phyloP scores from a whole-genome alignment of 208 protist species.

The Wallacemonas sp. region DNA sequence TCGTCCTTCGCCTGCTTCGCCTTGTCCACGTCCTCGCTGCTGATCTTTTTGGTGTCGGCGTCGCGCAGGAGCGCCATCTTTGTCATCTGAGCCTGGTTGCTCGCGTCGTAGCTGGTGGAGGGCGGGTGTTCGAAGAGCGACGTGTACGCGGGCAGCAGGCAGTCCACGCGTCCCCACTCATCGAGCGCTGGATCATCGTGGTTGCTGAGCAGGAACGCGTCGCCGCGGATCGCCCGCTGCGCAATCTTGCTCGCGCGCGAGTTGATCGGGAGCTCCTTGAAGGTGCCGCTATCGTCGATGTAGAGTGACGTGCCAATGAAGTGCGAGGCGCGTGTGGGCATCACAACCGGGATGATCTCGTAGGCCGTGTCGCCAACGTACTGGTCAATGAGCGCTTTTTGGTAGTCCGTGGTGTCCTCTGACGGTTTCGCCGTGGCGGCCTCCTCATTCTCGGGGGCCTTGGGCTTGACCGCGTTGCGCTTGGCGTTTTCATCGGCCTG shows the following conservation, averaged over 20 bases:
- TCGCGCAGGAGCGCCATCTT: conserved; percentile 54
- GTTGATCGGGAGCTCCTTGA: conserved; percentile 87
- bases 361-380: conserved; percentile 79
- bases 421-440: conserved; percentile 7
- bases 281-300: conserved; percentile 87
- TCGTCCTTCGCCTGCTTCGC: conserved; percentile 58
- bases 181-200: conserved; percentile 89
- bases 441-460: conserved; percentile 8
- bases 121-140: conserved; percentile 48
- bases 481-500: conserved; percentile 40
- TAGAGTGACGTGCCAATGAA: conserved; percentile 88
- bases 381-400: conserved; percentile 62
- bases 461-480: conserved; percentile 7
- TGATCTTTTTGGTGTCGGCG: conserved; percentile 67
- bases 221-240: conserved; percentile 87
- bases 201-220: conserved; percentile 86
- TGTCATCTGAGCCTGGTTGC: conserved; percentile 72
- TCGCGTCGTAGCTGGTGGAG: conserved; percentile 54
- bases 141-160: conserved; percentile 43
- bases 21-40: conserved; percentile 52
- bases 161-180: conserved; percentile 82
- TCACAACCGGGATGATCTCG: conserved; percentile 87
- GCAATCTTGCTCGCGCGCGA: conserved; percentile 79
- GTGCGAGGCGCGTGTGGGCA: conserved; percentile 68
- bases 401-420: conserved; percentile 27